Evolutionary conservation across 2,329 filamentous ascomycete genomes (phyloP).

Genomic region (Hypoxylon sp.): DNA sequence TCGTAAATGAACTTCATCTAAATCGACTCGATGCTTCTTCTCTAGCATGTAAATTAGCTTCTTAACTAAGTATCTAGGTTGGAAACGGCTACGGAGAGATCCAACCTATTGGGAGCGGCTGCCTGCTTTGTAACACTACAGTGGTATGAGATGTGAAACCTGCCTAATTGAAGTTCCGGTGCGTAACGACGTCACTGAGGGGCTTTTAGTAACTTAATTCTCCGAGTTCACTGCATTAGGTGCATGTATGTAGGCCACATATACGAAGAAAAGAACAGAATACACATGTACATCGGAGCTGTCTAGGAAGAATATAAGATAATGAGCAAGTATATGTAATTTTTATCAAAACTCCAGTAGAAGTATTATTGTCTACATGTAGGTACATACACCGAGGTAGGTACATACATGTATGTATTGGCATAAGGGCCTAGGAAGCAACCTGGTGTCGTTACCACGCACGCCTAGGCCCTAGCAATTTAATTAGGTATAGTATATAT

Average conservation of each 20-base stretch:
- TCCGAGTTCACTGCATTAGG: constrained; percentile 15
- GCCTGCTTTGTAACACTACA: constrained; percentile 29
- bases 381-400: background rate
- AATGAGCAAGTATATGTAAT: background rate
- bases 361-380: background rate
- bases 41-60: background rate
- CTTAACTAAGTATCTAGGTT: background rate
- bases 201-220: constrained; percentile 19
- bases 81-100: background rate
- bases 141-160: constrained; percentile 26
- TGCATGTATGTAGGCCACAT: background rate
- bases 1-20: background rate
- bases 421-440: background rate
- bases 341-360: no score
- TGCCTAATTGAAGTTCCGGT: constrained; percentile 29
- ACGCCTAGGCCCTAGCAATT: no score
- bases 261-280: background rate
- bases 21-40: background rate
- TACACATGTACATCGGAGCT: background rate
- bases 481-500: no score
- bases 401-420: background rate
- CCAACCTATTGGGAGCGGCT: constrained; percentile 29
- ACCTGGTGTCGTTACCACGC: background rate
- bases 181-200: constrained; percentile 41
- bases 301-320: background rate